Evolutionary conservation across 257 asterid genomes (phyloP).

Genomic region (Solanum neorickii): DNA sequence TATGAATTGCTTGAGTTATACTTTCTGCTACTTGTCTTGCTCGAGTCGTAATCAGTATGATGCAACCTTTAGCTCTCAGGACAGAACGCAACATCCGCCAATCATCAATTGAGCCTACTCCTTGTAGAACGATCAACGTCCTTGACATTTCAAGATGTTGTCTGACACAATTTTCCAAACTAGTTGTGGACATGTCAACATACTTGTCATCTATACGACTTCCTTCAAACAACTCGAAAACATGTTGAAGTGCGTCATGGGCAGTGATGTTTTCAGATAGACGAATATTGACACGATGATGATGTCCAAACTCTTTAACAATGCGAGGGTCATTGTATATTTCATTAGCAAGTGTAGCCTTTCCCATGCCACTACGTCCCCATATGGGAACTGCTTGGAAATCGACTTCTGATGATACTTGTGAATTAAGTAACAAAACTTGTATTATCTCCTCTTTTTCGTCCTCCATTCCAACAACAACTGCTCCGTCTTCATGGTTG

Average conservation of each 20-base stretch:
- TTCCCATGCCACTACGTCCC: background rate
- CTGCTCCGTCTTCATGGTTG: background rate
- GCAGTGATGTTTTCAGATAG: background rate
- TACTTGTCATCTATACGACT: background rate
- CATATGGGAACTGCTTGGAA: background rate
- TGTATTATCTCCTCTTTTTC: background rate
- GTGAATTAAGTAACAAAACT: background rate
- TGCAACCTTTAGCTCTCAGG: background rate
- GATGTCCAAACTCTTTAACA: background rate
- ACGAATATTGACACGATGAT: background rate
- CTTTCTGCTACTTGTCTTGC: background rate
- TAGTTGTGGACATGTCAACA: background rate
- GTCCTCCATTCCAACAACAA: background rate
- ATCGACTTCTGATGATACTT: background rate
- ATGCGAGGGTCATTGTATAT: background rate
- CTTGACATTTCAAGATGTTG: background rate
- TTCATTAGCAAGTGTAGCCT: background rate
- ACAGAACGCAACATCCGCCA: background rate
- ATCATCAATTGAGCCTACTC: background rate
- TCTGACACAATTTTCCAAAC: background rate
- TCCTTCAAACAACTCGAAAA: background rate
- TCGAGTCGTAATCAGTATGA: background rate
- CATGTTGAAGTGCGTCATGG: background rate
- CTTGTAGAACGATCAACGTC: background rate
- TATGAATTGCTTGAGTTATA: background rate